phyloP scores from a whole-genome alignment of 495 filamentous ascomycete species.

The Hyaloscypha bicolor region DNA sequence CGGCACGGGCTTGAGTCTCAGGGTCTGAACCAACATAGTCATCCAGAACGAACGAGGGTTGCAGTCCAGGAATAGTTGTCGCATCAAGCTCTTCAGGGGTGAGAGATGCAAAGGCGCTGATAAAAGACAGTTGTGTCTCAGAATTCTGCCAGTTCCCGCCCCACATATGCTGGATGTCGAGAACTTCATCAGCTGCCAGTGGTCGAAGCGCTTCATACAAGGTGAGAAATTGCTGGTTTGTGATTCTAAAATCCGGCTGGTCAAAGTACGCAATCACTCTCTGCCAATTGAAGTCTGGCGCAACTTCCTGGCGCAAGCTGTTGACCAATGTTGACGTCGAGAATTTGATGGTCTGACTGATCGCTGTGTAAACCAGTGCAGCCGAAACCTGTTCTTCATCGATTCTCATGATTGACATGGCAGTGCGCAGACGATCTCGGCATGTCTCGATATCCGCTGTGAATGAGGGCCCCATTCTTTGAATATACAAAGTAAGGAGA shows the following conservation, averaged over 20 bases:
- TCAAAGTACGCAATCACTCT: conserved; percentile 82
- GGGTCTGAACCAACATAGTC: conserved; percentile 75
- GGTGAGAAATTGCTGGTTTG: conserved; percentile 75
- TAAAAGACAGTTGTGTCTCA: conserved; percentile 86
- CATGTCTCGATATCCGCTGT: conserved; percentile 53
- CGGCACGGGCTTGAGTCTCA: conserved; percentile 68
- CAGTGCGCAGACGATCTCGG: conserved; percentile 56
- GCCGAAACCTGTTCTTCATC: conserved; percentile 80
- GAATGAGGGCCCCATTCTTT: conserved; percentile 67
- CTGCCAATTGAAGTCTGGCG: conserved; percentile 75
- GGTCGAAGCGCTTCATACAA: conserved; percentile 76
- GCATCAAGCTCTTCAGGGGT: conserved; percentile 75
- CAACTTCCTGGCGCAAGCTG: conserved; percentile 46
- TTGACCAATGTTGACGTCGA: conserved; percentile 73
- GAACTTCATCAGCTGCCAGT: conserved; percentile 56
- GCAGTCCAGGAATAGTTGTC: conserved; percentile 77
- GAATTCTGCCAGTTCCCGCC: conserved; percentile 85
- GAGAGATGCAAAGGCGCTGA: conserved; percentile 76
- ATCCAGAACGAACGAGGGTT: conserved; percentile 72
- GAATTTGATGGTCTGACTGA: conserved; percentile 73
- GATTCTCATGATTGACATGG: conserved; percentile 64
- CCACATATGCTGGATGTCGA: conserved; percentile 86
- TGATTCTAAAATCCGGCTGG: conserved; percentile 72
- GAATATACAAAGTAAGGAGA: conserved; percentile 74
- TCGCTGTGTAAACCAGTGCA: conserved; percentile 73